A percentile compares a stretch with the other conserved stretches of the same genome.
Evolutionary conservation across 164 flowering plant species (phyloP).

Genomic region (Santalum album): DNA sequence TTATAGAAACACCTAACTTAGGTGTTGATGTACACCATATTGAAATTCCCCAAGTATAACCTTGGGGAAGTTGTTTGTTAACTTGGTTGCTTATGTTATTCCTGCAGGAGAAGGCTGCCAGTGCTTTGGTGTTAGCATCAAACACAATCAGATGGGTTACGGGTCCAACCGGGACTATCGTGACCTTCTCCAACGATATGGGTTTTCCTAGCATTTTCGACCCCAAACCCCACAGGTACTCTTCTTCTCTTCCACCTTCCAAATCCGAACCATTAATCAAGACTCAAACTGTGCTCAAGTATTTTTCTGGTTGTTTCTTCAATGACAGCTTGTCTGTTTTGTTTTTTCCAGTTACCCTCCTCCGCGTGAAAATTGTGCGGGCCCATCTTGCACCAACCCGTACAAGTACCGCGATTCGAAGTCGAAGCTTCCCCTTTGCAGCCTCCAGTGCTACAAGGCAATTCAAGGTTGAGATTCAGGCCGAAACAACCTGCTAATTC

Average conservation of each 20-base stretch:
- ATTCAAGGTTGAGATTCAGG: constrained; percentile 29
- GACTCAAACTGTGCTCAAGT: too few species aligned
- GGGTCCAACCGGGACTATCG: constrained; percentile 69
- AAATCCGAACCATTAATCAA: too few species aligned
- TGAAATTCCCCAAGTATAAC: too few species aligned
- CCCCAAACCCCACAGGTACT: constrained; percentile 60
- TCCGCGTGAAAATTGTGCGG: constrained; percentile 82
- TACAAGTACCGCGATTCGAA: constrained; percentile 81
- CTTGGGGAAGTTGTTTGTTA: too few species aligned
- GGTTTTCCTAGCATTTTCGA: constrained; percentile 74
- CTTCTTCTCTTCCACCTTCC: background rate
- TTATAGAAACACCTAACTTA: too few species aligned
- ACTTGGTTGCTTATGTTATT: background rate
- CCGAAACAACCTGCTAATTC: constrained; percentile 23
- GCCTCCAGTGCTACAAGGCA: constrained; percentile 83
- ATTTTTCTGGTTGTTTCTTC: too few species aligned
- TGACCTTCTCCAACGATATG: constrained; percentile 62
- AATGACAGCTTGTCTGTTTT: too few species aligned
- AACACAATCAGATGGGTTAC: constrained; percentile 56
- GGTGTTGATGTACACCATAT: too few species aligned
- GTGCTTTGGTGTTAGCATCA: constrained; percentile 41
- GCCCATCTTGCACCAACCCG: constrained; percentile 61
- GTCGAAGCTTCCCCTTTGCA: constrained; percentile 85
- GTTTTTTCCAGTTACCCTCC: constrained; percentile 75
- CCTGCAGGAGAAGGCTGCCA: constrained; percentile 77